A percentile compares a stretch with the other conserved stretches of the same genome.
Evolutionary conservation across 371 early-diverging fungal species (phyloP).

Genomic region (Cokeromyces recurvatus): DNA sequence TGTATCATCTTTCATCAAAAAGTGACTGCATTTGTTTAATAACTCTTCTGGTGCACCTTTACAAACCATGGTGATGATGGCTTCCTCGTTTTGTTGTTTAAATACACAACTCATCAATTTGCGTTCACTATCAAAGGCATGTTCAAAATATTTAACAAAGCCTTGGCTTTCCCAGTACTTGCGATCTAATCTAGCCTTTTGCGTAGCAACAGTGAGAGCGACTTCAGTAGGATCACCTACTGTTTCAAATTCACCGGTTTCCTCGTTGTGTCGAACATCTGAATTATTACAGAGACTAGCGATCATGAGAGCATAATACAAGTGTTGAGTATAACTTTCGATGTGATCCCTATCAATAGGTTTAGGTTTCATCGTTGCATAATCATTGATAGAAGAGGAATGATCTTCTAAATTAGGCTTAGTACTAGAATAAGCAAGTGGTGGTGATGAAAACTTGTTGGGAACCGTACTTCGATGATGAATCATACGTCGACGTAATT

Average conservation of each 20-base stretch:
- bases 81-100: constrained; percentile 1
- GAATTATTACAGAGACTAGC: constrained; percentile 69
- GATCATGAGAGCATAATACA: constrained; percentile 34
- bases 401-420: background rate
- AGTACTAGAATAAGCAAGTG: too few relatives aligned
- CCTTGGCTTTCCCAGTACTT: constrained; percentile 23
- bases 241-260: constrained; percentile 61
- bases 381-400: background rate
- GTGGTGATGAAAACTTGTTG: background rate
- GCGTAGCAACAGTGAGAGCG: constrained; percentile 57
- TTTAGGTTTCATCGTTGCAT: constrained; percentile 26
- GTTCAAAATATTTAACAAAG: constrained; percentile 42
- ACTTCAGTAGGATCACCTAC: constrained; percentile 85
- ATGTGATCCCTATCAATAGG: constrained; percentile 31
- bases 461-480: constrained; percentile 25
- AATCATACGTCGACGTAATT: constrained; percentile 38
- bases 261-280: constrained; percentile 49
- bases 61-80: constrained; percentile 48
- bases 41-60: constrained; percentile 94
- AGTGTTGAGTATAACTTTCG: constrained; percentile 21
- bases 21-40: constrained; percentile 59
- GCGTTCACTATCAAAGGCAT: constrained; percentile 79
- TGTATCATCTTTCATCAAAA: constrained; percentile 2
- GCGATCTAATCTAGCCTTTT: constrained; percentile 45
- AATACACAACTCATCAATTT: constrained; percentile 86